Percentiles rank a stretch among this genome's conserved stretches.
Conservation (phyloP, 2,329 filamentous ascomycete species). For the Capronia coronata region DNA sequence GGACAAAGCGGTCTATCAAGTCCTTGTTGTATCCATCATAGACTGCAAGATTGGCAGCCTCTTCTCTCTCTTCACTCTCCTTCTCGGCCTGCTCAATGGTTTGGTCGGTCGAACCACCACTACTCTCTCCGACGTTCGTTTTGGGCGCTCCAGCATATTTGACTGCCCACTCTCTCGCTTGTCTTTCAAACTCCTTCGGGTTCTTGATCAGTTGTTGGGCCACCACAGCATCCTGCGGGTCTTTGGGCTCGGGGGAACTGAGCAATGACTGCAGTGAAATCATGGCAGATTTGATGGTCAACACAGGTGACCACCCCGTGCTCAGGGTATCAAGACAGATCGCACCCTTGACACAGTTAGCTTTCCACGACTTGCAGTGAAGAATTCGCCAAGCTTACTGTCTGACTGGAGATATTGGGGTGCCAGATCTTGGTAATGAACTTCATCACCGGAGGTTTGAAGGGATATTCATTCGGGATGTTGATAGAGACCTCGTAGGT, state of each 20-base stretch:
- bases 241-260: constrained; percentile 87
- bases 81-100: constrained; percentile 51
- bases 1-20: constrained; percentile 74
- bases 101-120: constrained; percentile 48
- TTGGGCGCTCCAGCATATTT: constrained; percentile 70
- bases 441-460: constrained; percentile 83
- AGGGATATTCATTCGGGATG: constrained; percentile 85
- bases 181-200: constrained; percentile 69
- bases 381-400: constrained; percentile 50
- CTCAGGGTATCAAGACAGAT: constrained; percentile 94
- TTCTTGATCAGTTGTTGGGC: constrained; percentile 79
- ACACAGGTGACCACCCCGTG: constrained; percentile 85
- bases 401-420: constrained; percentile 91
- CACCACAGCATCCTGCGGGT: constrained; percentile 94
- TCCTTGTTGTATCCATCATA: constrained; percentile 84
- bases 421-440: constrained; percentile 96
- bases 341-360: constrained; percentile 59
- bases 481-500: constrained; percentile 75
- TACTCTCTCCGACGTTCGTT: constrained; percentile 48
- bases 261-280: constrained; percentile 90
- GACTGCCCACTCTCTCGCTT: constrained; percentile 86
- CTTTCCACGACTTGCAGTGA: background rate
- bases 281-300: constrained; percentile 92
- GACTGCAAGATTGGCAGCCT: constrained; percentile 50
- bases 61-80: constrained; percentile 40